Conservation (phyloP, 78 protist genomes). For the Isochrysis galbana region DNA sequence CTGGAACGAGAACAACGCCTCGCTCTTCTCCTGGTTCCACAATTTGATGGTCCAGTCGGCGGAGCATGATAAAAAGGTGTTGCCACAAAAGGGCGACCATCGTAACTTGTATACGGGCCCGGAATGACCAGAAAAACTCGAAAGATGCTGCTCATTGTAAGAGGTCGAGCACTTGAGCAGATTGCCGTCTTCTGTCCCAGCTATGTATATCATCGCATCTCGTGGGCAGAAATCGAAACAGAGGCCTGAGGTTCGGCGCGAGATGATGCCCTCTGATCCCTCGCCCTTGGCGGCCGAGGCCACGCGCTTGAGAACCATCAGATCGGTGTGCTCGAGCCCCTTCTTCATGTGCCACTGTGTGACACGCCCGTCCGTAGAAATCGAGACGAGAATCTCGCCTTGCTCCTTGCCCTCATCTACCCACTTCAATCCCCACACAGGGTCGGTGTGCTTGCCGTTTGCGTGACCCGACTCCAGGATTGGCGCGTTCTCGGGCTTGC, state of each 20-base stretch:
- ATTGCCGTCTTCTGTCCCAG: slow-evolving; percentile 78
- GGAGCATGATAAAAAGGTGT: slow-evolving; percentile 58
- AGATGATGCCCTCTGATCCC: slow-evolving; percentile 24
- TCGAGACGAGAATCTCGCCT: slow-evolving; percentile 61
- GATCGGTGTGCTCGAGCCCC: slow-evolving; percentile 67
- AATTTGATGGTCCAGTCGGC: slow-evolving; percentile 71
- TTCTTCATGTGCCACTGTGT: slow-evolving; percentile 64
- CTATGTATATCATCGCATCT: slow-evolving; percentile 57
- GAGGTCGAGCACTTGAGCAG: slow-evolving; percentile 71
- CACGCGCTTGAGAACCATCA: slow-evolving; percentile 49
- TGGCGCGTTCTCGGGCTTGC: slow-evolving; percentile 7
- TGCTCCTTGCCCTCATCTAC: slow-evolving; percentile 34
- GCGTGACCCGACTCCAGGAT: not conserved
- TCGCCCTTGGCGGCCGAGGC: not conserved
- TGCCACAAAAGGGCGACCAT: slow-evolving; percentile 59
- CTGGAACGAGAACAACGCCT: slow-evolving; percentile 16
- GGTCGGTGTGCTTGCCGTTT: slow-evolving; percentile 61
- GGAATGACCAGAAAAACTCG: slow-evolving; percentile 55
- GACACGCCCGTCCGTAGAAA: slow-evolving; percentile 74
- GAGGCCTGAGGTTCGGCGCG: slow-evolving; percentile 56
- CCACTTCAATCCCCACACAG: slow-evolving; percentile 71
- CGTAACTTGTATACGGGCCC: slow-evolving; percentile 67
- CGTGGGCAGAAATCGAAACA: slow-evolving; percentile 52
- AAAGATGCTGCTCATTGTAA: slow-evolving; percentile 63
- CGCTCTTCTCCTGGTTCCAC: slow-evolving; percentile 33